Evolutionary conservation across 306 rosid species (phyloP), one percentile per base, ranked within the genome.

Genomic region (Trifolium subterraneum): DNA sequence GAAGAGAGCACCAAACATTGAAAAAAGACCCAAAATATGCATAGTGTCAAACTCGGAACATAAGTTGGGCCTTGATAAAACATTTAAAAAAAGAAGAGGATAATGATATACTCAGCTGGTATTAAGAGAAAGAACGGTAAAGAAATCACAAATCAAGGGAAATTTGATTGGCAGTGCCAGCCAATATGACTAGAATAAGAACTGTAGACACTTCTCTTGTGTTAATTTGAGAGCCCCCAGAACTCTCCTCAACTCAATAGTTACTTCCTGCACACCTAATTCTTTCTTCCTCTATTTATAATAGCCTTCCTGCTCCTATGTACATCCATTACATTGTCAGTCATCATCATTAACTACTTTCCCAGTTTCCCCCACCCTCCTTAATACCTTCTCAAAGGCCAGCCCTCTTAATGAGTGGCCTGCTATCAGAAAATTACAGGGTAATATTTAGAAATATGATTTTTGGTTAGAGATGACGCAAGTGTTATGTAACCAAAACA

Each of bases 41-140:
- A 36, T 10, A 2, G 33, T 5, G 39, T 35, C 35, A 31, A 54
- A 64, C 19, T 51, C 73, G 3, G 9, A 52, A 45, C 20, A 54
- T 55, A 47, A 45, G 14, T 23, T 79, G 1, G 10, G 41, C 35
- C 63, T 47, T 23, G 16, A 50, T 71, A 19, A 68, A 5, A 76
- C 14, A 35, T 51, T 22, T 63, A 41, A 29, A 4, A 35, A 35
- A 35, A 3, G 4, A 31, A 62, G 18, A 27, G n/a, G 8, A 23
- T 29, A 60, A 33, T 15, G 4, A 29, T 29, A 29, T 19, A 29
- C 31, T 29, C 41, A 60, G 14, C 19, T 60, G 20, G 65, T 29
- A 27, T 15, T 60, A 60, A 29, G 13, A 14, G 41, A 31, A 31
- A n/a, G 41, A 60, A 60, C 5, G 33, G 66, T 29, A 29, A 20